Conservation (phyloP, 129 eudicot species). For the Helichrysum umbraculigerum region DNA sequence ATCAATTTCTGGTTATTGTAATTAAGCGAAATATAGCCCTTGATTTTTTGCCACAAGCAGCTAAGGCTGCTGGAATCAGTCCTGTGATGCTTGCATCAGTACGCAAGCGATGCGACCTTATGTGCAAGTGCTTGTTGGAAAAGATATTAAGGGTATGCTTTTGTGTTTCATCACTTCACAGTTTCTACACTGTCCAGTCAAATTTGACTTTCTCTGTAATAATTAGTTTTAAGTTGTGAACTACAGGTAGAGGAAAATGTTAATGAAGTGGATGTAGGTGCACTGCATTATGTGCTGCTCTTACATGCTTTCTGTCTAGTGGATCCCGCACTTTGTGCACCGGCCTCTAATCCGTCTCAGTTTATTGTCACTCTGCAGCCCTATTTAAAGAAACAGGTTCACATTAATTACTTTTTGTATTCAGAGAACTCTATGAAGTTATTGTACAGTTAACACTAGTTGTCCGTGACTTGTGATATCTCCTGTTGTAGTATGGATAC, state of each 20-base stretch:
- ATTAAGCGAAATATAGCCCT: conserved; percentile 89
- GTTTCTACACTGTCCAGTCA: neutral
- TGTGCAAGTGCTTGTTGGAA: conserved; percentile 96
- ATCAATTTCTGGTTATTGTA: conserved; percentile 76
- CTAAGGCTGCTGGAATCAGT: conserved; percentile 89
- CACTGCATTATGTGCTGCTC: conserved; percentile 85
- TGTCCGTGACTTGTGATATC: conserved; percentile 1
- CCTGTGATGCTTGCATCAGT: conserved; percentile 79
- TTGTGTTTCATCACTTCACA: neutral
- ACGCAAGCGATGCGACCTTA: conserved; percentile 92
- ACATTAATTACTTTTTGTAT: conserved; percentile 18
- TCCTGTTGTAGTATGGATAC: conserved; percentile 6
- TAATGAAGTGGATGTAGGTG: conserved; percentile 63
- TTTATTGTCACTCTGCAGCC: conserved; percentile 94
- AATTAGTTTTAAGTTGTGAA: conserved; percentile 16
- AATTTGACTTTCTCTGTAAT: neutral
- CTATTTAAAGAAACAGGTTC: conserved; percentile 91
- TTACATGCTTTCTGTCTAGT: conserved; percentile 93
- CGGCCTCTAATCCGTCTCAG: conserved; percentile 98
- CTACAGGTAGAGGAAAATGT: conserved; percentile 74
- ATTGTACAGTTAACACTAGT: conserved; percentile 13
- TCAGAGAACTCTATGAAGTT: conserved; percentile 6
- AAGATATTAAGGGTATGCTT: conserved; percentile 78
- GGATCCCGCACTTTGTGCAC: conserved; percentile 94
- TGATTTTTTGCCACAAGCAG: conserved; percentile 89